These are phyloP conservation scores for Nakazawaea ambrosiae DNA, from an alignment of 805 yeast species.

Conservation along the genomic window DNA sequence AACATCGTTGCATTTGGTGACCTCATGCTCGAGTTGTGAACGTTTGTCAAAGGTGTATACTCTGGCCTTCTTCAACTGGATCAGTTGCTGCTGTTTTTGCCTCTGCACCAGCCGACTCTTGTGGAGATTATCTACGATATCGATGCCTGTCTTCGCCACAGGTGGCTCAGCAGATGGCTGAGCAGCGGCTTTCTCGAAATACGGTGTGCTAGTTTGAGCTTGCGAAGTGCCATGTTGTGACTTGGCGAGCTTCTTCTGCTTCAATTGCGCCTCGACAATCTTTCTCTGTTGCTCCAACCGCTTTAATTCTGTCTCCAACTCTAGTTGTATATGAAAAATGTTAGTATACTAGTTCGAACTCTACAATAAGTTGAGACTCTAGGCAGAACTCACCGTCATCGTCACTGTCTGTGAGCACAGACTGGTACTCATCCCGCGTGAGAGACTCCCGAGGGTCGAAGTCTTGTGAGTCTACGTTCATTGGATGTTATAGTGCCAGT, in stretches of 20 bases:
- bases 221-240: not conserved
- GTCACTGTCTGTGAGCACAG: slow-evolving; percentile 8
- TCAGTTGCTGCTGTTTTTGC: slow-evolving; percentile 1
- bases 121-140: not conserved
- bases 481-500: not conserved
- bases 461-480: slow-evolving; percentile 8
- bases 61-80: slow-evolving; percentile 3
- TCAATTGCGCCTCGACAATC: not conserved
- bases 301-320: not conserved
- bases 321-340: not conserved
- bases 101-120: not conserved
- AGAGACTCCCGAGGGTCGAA: slow-evolving; percentile 10
- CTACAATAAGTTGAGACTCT: not conserved
- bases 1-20: slow-evolving; percentile 15
- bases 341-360: too few species aligned
- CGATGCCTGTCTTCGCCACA: too few species aligned
- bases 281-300: not conserved
- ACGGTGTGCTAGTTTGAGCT: not conserved
- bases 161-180: not conserved
- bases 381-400: slow-evolving; percentile 3
- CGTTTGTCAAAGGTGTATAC: slow-evolving; percentile 7
- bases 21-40: not conserved
- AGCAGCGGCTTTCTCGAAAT: not conserved
- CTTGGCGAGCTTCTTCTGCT: not conserved
- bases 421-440: slow-evolving; percentile 2